These are phyloP conservation scores for Coniochaeta hoffmannii DNA, from an alignment of 2,329 filamentous ascomycete species.

Conservation along the genomic window DNA sequence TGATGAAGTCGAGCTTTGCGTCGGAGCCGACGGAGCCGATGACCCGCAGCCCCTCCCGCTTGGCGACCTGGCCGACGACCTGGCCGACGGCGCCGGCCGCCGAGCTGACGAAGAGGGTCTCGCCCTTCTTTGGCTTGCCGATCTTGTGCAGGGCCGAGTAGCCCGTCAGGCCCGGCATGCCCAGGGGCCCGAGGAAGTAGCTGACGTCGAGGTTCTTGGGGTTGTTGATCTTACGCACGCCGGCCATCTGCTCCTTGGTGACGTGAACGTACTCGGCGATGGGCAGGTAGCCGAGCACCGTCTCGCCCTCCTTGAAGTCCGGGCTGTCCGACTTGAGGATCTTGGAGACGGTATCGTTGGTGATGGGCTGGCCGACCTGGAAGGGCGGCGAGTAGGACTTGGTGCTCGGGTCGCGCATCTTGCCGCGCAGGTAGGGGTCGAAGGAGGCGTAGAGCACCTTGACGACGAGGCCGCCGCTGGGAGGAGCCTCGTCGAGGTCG, in stretches of 20 bases:
- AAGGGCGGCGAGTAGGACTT: slow-evolving; percentile 65
- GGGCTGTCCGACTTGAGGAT: slow-evolving; percentile 59
- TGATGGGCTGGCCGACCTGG: slow-evolving; percentile 53
- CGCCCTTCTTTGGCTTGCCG: slow-evolving; percentile 63
- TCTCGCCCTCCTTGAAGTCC: slow-evolving; percentile 59
- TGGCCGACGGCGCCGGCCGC: slow-evolving; percentile 78
- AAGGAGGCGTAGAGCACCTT: slow-evolving; percentile 69
- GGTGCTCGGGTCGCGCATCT: slow-evolving; percentile 58
- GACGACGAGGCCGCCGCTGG: slow-evolving; percentile 59
- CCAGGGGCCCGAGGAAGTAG: slow-evolving; percentile 65
- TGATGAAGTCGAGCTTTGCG: slow-evolving; percentile 66
- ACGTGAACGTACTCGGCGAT: slow-evolving; percentile 64
- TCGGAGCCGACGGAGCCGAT: slow-evolving; percentile 75
- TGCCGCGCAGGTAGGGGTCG: slow-evolving; percentile 79
- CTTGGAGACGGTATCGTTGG: slow-evolving; percentile 56
- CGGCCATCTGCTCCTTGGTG: slow-evolving; percentile 26
- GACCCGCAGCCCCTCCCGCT: slow-evolving; percentile 70
- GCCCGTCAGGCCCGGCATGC: slow-evolving; percentile 38
- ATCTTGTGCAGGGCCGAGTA: slow-evolving; percentile 59
- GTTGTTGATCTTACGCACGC: slow-evolving; percentile 56
- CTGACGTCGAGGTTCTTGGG: slow-evolving; percentile 57
- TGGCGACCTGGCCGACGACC: slow-evolving; percentile 75
- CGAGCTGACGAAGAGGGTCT: slow-evolving; percentile 76
- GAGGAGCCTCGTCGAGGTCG: slow-evolving; percentile 53
- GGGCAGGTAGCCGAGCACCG: slow-evolving; percentile 50